These are phyloP conservation scores for Diddensiella santjacobensis DNA, from an alignment of 805 yeast genomes.

Conservation along the genomic window DNA sequence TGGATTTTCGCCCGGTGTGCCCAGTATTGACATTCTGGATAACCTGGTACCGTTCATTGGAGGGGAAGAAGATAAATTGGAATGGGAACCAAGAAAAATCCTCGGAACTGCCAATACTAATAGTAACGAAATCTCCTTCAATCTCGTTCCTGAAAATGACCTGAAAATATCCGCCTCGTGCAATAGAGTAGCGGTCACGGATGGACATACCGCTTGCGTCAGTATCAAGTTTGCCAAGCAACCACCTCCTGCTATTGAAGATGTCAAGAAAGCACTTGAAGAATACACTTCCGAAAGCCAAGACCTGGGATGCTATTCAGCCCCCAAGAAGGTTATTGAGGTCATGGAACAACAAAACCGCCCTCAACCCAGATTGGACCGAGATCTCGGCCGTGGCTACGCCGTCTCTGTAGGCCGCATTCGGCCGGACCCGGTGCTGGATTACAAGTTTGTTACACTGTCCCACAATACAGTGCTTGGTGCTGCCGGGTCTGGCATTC, in stretches of 20 bases:
- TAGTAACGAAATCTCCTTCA: constrained; percentile 47
- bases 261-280: constrained; percentile 64
- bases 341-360: constrained; percentile 87
- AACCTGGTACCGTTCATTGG: constrained; percentile 91
- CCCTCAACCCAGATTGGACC: constrained; percentile 97
- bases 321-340: constrained; percentile 89
- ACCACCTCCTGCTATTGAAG: constrained; percentile 82
- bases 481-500: constrained; percentile 97
- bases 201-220: constrained; percentile 96
- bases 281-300: constrained; percentile 82
- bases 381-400: constrained; percentile 90
- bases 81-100: constrained; percentile 96
- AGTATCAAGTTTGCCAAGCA: constrained; percentile 75
- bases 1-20: constrained; percentile 96
- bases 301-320: constrained; percentile 77
- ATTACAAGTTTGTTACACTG: constrained; percentile 93
- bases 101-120: constrained; percentile 48
- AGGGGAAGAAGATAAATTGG: constrained; percentile 98
- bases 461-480: constrained; percentile 97
- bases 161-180: constrained; percentile 92
- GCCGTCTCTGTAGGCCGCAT: constrained; percentile 94
- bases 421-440: constrained; percentile 89
- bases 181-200: constrained; percentile 94
- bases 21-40: constrained; percentile 91
- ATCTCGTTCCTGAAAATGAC: constrained; percentile 59